Base-by-base conservation (phyloP, 2,329 filamentous ascomycete genomes). In the Grosmannia penicillata region DNA sequence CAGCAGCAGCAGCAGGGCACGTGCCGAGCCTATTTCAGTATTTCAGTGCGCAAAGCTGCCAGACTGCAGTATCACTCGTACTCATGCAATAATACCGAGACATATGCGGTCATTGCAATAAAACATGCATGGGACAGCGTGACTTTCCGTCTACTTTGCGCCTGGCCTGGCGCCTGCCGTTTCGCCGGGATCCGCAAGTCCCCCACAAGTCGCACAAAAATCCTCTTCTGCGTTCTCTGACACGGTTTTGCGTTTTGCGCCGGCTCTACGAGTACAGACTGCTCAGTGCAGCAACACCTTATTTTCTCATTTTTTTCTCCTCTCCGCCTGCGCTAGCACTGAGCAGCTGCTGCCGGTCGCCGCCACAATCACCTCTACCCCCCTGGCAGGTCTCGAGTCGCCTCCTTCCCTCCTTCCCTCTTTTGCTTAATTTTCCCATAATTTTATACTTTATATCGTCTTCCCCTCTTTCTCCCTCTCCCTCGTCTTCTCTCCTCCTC, bases 391-490 rank as follows among this genome's bases (percentile, higher is more conserved):
- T 27, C 28, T 6, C 40, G 17, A 19, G 32, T 42, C 33, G 41
- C 41, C 41, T 41, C 43, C 30, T 43, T 36, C 42, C 38, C 31
- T n/a, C n/a, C 31, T 39, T 33, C 19, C 30, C 37, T 27, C 9
- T 41, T 33, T 39, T 36, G 25, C 23, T 41, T 33, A 28, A 26
- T 41, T 39, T 42, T 39, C 38, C 36, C 24, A 4, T 39, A 39
- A 33, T 31, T 40, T 37, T 43, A 33, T 36, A 23, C 25, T 27
- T 29, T 27, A 48, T 39, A 39, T 43, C 43, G 41, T 35, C 43
- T 42, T 44, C 43, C 42, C 41, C 46, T 45, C 31, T 43, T 30
- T 40, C 38, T 32, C 6, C 45, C 43, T 47, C 45, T 36, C 43
- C 38, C 40, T 41, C 46, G 40, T 46, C 15, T 32, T 14, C 27